A percentile compares a stretch with the other conserved stretches of the same genome.
Conservation (phyloP, 106 monocot species). For the Posidonia australis region DNA sequence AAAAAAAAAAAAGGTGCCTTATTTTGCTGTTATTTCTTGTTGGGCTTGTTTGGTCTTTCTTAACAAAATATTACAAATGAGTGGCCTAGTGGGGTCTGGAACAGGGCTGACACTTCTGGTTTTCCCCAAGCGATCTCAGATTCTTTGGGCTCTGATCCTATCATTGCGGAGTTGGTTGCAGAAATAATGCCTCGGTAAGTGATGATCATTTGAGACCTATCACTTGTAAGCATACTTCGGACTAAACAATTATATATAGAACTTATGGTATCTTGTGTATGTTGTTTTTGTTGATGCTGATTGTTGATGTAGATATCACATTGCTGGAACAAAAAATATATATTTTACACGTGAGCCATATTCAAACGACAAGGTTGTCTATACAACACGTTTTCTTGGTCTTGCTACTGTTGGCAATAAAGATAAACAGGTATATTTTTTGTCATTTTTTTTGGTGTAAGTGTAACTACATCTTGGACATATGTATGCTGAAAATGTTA, state of each 20-base stretch:
- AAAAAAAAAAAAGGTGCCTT: neutral
- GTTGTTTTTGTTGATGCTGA: neutral
- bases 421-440: constrained; percentile 68
- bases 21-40: neutral
- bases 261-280: neutral
- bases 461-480: neutral
- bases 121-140: constrained; percentile 34
- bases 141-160: constrained; percentile 43
- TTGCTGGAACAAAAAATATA: constrained; percentile 78
- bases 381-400: constrained; percentile 88
- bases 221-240: too few relatives aligned
- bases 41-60: constrained; percentile 21
- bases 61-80: constrained; percentile 72
- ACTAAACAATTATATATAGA: neutral
- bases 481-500: too few relatives aligned
- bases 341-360: constrained; percentile 91
- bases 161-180: constrained; percentile 50
- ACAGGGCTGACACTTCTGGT: constrained; percentile 41
- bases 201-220: neutral
- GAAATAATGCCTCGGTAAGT: constrained; percentile 84
- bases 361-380: constrained; percentile 42
- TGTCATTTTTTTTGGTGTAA: neutral
- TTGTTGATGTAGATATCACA: constrained; percentile 56
- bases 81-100: constrained; percentile 77
- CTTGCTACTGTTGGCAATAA: constrained; percentile 88